Conservation (phyloP, 2,329 filamentous ascomycete genomes). For the Penicillium occitanis region DNA sequence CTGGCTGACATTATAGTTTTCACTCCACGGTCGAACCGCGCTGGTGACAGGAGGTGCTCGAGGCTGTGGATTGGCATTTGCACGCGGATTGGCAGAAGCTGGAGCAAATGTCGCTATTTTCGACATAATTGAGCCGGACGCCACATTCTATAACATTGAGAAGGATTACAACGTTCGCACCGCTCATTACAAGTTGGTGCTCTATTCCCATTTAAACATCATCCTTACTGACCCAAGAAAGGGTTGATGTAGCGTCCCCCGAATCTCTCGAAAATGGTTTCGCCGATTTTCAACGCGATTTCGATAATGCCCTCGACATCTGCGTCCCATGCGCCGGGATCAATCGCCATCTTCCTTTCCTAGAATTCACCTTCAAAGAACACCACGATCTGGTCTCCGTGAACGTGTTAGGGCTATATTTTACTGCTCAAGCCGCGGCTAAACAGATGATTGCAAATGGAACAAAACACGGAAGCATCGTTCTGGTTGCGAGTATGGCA, state of each 20-base stretch:
- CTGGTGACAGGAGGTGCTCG: conserved; percentile 50
- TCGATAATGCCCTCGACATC: conserved; percentile 7
- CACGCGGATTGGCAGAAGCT: conserved; percentile 47
- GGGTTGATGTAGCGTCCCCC: conserved; percentile 39
- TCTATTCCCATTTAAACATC: conserved; percentile 3
- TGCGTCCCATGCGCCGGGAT: conserved; percentile 21
- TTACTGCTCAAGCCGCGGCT: conserved; percentile 51
- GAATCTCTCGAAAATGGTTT: conserved; percentile 28
- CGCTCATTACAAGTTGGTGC: conserved; percentile 39
- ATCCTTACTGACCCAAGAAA: background rate
- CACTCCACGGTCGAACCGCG: conserved; percentile 49
- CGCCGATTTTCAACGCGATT: background rate
- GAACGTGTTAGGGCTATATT: conserved; percentile 50
- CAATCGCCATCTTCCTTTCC: conserved; percentile 35
- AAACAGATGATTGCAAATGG: conserved; percentile 54
- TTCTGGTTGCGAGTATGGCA: conserved; percentile 56
- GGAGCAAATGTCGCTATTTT: conserved; percentile 50
- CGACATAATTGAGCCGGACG: conserved; percentile 44
- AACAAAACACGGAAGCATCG: conserved; percentile 53
- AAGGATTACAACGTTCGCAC: conserved; percentile 46
- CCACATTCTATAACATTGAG: conserved; percentile 42
- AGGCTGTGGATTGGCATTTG: conserved; percentile 49
- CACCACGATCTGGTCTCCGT: conserved; percentile 49
- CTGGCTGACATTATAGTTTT: conserved; percentile 41
- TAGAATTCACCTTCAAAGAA: conserved; percentile 26